Base-by-base conservation (phyloP, 1,284 basidiomycete genomes). In the Leccinum pallidistipes region DNA sequence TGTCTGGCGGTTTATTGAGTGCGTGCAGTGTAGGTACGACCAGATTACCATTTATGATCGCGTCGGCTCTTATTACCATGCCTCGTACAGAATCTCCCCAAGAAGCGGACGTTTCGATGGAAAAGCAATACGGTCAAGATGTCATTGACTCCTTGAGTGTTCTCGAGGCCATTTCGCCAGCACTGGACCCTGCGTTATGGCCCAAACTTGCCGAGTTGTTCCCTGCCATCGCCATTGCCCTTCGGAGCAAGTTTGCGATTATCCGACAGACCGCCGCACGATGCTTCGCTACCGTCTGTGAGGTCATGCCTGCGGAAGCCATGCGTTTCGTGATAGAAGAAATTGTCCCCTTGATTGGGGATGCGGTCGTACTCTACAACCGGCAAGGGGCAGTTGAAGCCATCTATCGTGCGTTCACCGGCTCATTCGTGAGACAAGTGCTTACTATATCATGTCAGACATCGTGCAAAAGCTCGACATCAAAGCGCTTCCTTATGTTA, bases 401-500 rank as follows among this genome's bases (percentile, higher is more conserved):
- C 34, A 86, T 98, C 47, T 94, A 94, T 74, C 92, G 95, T 53
- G 51, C 31, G 51, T 56, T 49, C 40, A 51, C 59, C n/a, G 52
- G 18, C 57, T 47, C 56, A 2, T 55, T 43, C 34, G 32, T 29
- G 53, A 18, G 24, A 55, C 11, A 50, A 43, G 29, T 62, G 55
- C 45, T 69, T 18, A 68, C 59, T 53, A 38, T 56, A 21, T 27
- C 55, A 52, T 63, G 51, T 5, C 69, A 97, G 95, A 96, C 71
- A 90, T 98, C 62, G 93, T 99, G 51, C 91, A 95, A 70, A 84
- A 86, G 63, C 85, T 99, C 53, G 96, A 98, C 69, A 87, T 98
- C 77, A 97, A 97, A 75, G 91, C 96, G 16, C 79, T 99, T 54
- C 97, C 97, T 5, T 99, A 99, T 74, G 92, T 99, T 24, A 92